Base-by-base conservation (phyloP, 176 grass and related monocot genomes). In the Carex scoparia region DNA sequence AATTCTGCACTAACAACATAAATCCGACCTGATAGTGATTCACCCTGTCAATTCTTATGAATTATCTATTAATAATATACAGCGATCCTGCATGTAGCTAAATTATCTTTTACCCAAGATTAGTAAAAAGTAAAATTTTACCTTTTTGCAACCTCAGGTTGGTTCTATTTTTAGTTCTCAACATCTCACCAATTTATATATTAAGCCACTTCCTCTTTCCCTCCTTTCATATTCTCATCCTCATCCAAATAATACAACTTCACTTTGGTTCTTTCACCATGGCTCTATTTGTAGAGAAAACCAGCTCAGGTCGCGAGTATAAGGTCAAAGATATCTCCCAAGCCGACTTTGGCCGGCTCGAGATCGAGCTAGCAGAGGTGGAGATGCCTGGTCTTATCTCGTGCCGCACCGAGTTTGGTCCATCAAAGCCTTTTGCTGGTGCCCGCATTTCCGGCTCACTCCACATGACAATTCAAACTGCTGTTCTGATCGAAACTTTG, bases 401-500 rank as follows among this genome's bases (percentile, higher is more conserved):
- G 0, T 99, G 96, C 96, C 91, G 96, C 66, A 4, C 93, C 55
- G 93, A 99, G 84, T 99, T 92, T 83, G 93, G 96, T 0, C 91
- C 96, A 4, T 84, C 90, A 15, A 69, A 94, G 87, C 96, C 96
- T 27, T 99, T 99, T 61, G 73, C 84, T 1, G 96, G 96, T 5
- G 93, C 93, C 2, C 65, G 90, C 37, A 99, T 99, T 86, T 99
- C 96, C 0, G 96, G 96, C 0, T 99, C 93, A 19, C 93, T 99
- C 76, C 96, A 99, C 90, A 99, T 99, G 93, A 99, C 93, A 37
- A 95, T 95, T 87, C 96, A 99, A 82, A 99, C 96, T 14, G 96
- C 93, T 69, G 96, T 99, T 27, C 93, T 99, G 87, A 99, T 99
- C 68, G 96, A 98, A 84, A 98, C 96, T 18, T 87, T 98, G 69